phyloP scores from a whole-genome alignment of 331 rosid species.

The Ulmus americana region DNA sequence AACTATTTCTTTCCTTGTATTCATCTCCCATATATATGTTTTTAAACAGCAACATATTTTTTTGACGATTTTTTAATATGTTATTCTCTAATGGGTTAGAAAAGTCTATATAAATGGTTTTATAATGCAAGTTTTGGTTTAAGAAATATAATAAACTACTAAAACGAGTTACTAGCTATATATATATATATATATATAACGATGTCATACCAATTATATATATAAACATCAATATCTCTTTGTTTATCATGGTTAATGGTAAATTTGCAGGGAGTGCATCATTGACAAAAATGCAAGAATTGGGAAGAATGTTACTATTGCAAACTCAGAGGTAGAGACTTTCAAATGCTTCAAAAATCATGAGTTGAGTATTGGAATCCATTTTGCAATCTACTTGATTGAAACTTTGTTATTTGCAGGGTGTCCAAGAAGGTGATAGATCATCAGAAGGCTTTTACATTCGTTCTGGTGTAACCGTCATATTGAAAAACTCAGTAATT shows the following conservation, averaged over 20 bases:
- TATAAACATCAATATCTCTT: slow-evolving; percentile 1
- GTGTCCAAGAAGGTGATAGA: slow-evolving; percentile 84
- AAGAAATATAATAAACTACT: no score
- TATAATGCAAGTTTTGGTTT: no score
- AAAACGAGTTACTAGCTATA: no score
- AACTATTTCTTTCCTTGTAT: slow-evolving; percentile 3
- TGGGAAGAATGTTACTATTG: slow-evolving; percentile 60
- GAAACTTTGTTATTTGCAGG: slow-evolving; percentile 35
- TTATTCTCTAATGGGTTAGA: no score
- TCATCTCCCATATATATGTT: no score
- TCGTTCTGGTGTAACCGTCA: slow-evolving; percentile 60
- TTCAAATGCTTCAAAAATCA: not conserved
- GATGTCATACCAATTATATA: not conserved
- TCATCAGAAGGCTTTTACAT: slow-evolving; percentile 78
- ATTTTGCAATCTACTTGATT: not conserved
- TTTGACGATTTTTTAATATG: no score
- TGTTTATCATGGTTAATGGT: slow-evolving; percentile 21
- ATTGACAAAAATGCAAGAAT: slow-evolving; percentile 78
- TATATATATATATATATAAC: not conserved
- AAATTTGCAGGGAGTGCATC: slow-evolving; percentile 56
- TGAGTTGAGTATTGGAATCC: not conserved
- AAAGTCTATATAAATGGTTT: no score
- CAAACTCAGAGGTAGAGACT: slow-evolving; percentile 62
- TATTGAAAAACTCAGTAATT: slow-evolving; percentile 58
- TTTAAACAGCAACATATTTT: not conserved